phyloP scores from a whole-genome alignment of 495 filamentous ascomycete species.

The Aspergillus affinis region DNA sequence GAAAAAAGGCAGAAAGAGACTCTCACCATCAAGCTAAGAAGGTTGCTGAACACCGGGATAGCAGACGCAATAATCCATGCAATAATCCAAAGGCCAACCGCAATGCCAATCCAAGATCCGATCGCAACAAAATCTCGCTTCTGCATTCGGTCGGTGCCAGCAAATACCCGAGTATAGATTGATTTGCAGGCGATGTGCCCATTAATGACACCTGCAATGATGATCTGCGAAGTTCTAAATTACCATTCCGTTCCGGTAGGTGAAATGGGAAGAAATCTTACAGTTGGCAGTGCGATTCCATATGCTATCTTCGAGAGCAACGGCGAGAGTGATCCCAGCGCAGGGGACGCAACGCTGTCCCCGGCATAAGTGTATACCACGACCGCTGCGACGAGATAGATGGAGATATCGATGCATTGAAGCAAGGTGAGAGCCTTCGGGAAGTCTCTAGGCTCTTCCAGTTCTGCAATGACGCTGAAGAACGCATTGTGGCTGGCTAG shows the following conservation, averaged over 20 bases:
- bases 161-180: conserved; percentile 56
- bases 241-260: background rate
- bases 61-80: conserved; percentile 66
- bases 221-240: conserved; percentile 28
- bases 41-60: conserved; percentile 63
- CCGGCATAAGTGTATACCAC: conserved; percentile 65
- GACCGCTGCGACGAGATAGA: conserved; percentile 46
- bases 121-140: conserved; percentile 42
- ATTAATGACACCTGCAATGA: conserved; percentile 58
- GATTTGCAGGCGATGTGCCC: conserved; percentile 54
- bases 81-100: conserved; percentile 52
- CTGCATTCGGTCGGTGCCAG: conserved; percentile 49
- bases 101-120: conserved; percentile 54
- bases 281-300: conserved; percentile 67
- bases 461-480: conserved; percentile 67
- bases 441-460: conserved; percentile 60
- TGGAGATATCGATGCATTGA: conserved; percentile 54
- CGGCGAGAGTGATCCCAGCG: conserved; percentile 59
- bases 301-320: conserved; percentile 62
- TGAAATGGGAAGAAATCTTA: conserved; percentile 4
- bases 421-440: conserved; percentile 57
- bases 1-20: background rate
- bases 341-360: conserved; percentile 57
- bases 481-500: conserved; percentile 60
- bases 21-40: conserved; percentile 45